Conservation (phyloP, 1,284 basidiomycete species). For the Tilletia caries region DNA sequence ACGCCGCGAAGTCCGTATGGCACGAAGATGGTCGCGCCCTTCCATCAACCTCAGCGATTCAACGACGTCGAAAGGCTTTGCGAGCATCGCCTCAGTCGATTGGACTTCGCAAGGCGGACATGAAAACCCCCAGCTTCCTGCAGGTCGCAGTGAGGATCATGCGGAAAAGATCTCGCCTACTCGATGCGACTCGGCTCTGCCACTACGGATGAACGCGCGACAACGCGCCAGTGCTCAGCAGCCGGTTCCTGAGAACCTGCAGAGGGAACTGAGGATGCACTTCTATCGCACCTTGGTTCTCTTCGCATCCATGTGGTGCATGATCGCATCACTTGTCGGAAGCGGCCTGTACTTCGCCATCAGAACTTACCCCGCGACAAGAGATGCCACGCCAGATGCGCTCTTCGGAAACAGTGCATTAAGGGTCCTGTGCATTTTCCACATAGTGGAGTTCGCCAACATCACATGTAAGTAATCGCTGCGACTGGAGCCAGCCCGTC, state of each 20-base stretch:
- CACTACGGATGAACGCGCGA: background rate
- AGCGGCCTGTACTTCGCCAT: conserved; percentile 8
- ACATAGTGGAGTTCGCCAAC: conserved; percentile 6
- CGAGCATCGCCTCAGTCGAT: background rate
- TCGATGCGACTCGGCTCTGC: background rate
- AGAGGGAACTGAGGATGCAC: background rate
- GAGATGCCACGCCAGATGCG: background rate
- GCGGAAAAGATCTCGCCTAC: background rate
- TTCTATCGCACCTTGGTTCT: conserved; percentile 6
- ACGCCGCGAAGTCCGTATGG: background rate
- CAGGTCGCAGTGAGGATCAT: background rate
- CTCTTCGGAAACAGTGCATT: conserved; percentile 2
- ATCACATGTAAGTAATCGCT: background rate
- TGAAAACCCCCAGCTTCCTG: background rate
- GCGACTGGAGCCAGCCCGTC: too few species aligned
- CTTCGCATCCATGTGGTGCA: background rate
- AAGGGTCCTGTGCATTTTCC: background rate
- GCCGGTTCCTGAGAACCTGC: background rate
- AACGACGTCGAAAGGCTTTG: background rate
- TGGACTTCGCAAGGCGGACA: background rate
- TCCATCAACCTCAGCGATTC: background rate
- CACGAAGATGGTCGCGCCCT: conserved; percentile 1
- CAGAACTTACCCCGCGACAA: background rate
- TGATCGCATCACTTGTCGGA: background rate
- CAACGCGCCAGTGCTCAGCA: background rate